Evolutionary conservation across 75 land plant species (phyloP).

Genomic region (Picea sitchensis): DNA sequence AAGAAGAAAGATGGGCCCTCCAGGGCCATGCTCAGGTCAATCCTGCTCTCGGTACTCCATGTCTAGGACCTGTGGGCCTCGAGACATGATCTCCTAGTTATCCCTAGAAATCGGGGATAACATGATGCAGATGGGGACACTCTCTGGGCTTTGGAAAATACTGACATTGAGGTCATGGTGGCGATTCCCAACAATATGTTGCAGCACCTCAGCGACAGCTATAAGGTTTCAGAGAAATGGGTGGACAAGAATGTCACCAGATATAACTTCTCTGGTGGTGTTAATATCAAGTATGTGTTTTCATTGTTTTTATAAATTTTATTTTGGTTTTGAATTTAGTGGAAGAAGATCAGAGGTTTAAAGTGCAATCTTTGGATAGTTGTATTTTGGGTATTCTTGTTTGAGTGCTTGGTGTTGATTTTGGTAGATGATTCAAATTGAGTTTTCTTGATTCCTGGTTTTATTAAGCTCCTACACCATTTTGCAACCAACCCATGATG

Average conservation of each 20-base stretch:
- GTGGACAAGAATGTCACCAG: conserved; percentile 39
- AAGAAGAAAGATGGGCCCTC: no score
- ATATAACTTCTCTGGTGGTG: conserved; percentile 31
- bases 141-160: conserved; percentile 31
- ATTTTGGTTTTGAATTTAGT: neutral
- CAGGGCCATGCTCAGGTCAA: no score
- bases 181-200: conserved; percentile 49
- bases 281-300: conserved; percentile 47
- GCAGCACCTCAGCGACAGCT: conserved; percentile 8
- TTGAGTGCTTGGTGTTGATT: neutral
- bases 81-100: no score
- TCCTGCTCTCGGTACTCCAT: no score
- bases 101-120: no score
- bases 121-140: conserved; percentile 35
- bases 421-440: neutral
- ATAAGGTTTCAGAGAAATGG: conserved; percentile 34
- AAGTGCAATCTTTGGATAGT: neutral
- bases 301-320: neutral
- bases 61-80: no score
- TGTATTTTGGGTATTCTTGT: neutral
- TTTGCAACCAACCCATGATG: neutral
- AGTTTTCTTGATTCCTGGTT: neutral
- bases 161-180: conserved; percentile 47
- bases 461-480: neutral
- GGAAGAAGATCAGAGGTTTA: neutral